A percentile compares a stretch with the other conserved stretches of the same genome.
Conservation (phyloP, 31 red algal species). For the Odonthalia washingtoniensis region DNA sequence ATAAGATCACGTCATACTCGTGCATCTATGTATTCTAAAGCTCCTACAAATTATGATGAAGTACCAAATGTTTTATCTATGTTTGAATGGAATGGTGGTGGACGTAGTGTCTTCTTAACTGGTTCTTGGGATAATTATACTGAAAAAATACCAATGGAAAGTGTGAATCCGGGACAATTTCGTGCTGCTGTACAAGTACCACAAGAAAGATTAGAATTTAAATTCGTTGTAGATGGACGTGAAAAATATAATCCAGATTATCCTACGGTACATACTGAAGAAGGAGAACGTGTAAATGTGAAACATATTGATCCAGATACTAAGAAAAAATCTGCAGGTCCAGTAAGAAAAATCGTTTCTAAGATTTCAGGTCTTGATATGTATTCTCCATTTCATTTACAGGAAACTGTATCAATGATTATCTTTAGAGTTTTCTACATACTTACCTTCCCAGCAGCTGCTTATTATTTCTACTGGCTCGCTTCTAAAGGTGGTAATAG, state of each 20-base stretch:
- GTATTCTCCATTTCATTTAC: no score
- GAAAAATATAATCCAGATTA: conserved; percentile 59
- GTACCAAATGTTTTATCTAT: conserved; percentile 65
- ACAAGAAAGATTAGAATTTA: conserved; percentile 66
- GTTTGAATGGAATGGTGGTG: conserved; percentile 84
- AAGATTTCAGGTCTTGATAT: no score
- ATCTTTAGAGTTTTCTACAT: conserved; percentile 77
- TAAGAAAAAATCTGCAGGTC: conserved; percentile 53
- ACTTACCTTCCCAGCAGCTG: conserved; percentile 64
- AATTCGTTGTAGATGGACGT: conserved; percentile 72
- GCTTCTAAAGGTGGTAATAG: conserved; percentile 60
- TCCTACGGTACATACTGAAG: conserved; percentile 63
- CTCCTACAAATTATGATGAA: conserved; percentile 75
- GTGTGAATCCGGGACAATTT: conserved; percentile 65
- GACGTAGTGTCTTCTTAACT: conserved; percentile 71
- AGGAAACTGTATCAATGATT: no score
- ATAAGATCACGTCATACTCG: conserved; percentile 73
- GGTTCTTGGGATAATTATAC: conserved; percentile 77
- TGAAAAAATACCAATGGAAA: conserved; percentile 79
- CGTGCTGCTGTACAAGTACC: conserved; percentile 65
- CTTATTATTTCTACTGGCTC: conserved; percentile 88
- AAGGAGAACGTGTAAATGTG: conserved; percentile 78
- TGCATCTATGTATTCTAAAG: conserved; percentile 74
- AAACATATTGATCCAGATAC: conserved; percentile 63
- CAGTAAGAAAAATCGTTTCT: no score